These are phyloP conservation scores for Prunus armeniaca DNA, from an alignment of 306 rosid genomes.

Conservation along the genomic window DNA sequence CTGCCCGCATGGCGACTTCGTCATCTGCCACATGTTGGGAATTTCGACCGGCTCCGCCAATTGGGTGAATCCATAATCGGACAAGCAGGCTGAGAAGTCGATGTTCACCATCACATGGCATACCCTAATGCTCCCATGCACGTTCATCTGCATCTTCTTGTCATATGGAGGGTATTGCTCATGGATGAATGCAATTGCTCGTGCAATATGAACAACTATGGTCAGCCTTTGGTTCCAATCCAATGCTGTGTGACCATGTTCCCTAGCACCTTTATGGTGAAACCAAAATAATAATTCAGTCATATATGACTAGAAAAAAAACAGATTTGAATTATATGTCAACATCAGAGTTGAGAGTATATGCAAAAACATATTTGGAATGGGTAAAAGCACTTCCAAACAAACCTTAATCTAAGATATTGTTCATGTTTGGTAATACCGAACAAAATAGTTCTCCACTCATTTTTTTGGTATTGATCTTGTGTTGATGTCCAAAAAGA, in stretches of 20 bases:
- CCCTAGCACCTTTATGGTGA: conserved; percentile 14
- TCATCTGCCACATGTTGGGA: neutral
- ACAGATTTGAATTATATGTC: neutral
- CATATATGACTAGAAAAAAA: no score
- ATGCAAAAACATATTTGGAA: neutral
- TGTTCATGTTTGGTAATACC: no score
- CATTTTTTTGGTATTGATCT: no score
- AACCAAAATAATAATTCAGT: neutral
- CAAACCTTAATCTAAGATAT: no score
- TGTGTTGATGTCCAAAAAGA: no score
- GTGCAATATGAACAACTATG: conserved; percentile 14
- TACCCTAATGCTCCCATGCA: conserved; percentile 24
- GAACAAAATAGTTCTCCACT: no score
- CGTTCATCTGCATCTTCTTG: conserved; percentile 15
- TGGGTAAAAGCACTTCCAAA: neutral
- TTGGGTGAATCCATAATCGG: conserved; percentile 24
- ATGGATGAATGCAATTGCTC: conserved; percentile 21
- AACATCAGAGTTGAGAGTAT: neutral
- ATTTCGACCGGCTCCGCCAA: conserved; percentile 7
- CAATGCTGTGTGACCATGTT: conserved; percentile 24
- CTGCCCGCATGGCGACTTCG: neutral
- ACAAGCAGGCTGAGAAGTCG: conserved; percentile 26
- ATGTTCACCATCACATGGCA: conserved; percentile 20
- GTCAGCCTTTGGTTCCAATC: conserved; percentile 31
- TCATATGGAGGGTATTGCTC: conserved; percentile 10